Evolutionary conservation across 768 basidiomycete genomes (phyloP).

Genomic region (Trametes meyenii): DNA sequence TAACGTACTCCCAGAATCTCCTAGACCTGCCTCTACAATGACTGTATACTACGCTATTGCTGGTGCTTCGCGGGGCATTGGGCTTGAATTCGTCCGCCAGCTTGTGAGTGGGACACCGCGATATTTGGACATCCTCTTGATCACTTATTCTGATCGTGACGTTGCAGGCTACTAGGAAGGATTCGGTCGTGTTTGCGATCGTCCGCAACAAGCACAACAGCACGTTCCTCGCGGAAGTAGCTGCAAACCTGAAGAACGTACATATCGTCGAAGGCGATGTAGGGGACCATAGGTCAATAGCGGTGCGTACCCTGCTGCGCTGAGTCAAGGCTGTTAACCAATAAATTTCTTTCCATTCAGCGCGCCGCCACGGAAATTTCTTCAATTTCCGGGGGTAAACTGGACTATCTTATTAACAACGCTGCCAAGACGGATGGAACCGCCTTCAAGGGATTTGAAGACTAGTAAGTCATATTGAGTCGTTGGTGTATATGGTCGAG

Average conservation of each 20-base stretch:
- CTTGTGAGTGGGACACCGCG: not conserved
- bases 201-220: not conserved
- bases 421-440: constrained; percentile 30
- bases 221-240: not conserved
- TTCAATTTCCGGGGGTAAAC: constrained; percentile 32
- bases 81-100: not conserved
- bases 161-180: not conserved
- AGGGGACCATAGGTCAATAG: constrained; percentile 32
- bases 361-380: constrained; percentile 29
- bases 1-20: too few relatives aligned
- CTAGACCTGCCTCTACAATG: not conserved
- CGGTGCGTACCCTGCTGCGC: constrained; percentile 26
- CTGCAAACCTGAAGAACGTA: constrained; percentile 28
- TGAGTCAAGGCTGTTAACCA: too few relatives aligned
- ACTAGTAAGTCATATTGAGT: not conserved
- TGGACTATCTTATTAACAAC: constrained; percentile 42
- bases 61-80: constrained; percentile 1
- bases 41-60: not conserved
- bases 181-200: not conserved
- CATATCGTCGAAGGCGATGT: constrained; percentile 42
- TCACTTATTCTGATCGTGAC: not conserved
- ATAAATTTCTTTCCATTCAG: not conserved
- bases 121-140: too few relatives aligned
- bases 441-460: not conserved
- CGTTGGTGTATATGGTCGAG: too few relatives aligned